Evolutionary conservation across 2,329 filamentous ascomycete genomes (phyloP).

Genomic region (Parascedosporium putredinis): DNA sequence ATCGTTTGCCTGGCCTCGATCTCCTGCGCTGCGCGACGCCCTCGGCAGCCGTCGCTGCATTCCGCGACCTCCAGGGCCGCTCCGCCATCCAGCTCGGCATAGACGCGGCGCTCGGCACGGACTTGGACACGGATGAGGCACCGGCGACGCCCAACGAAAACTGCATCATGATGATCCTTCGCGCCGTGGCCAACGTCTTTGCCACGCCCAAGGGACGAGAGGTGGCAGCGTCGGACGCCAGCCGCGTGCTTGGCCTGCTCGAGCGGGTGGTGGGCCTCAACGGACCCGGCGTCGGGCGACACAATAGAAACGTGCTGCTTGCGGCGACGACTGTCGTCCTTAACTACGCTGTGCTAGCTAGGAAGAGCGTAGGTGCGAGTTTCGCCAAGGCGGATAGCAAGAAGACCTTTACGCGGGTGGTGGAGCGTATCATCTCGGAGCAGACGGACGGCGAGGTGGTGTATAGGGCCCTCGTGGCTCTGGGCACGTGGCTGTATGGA

Average conservation of each 20-base stretch:
- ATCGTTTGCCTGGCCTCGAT: slow-evolving; percentile 76
- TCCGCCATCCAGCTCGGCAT: slow-evolving; percentile 50
- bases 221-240: slow-evolving; percentile 47
- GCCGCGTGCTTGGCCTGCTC: slow-evolving; percentile 52
- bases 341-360: slow-evolving; percentile 65
- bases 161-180: slow-evolving; percentile 76
- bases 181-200: slow-evolving; percentile 77
- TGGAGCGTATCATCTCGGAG: slow-evolving; percentile 51
- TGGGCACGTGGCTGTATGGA: slow-evolving; percentile 61
- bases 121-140: slow-evolving; percentile 16
- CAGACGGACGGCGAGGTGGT: slow-evolving; percentile 73
- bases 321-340: slow-evolving; percentile 74
- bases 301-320: slow-evolving; percentile 71
- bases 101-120: slow-evolving; percentile 28
- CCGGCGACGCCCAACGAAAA: slow-evolving; percentile 56
- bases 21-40: slow-evolving; percentile 74
- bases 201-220: slow-evolving; percentile 60
- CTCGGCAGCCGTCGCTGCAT: slow-evolving; percentile 54
- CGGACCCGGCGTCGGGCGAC: slow-evolving; percentile 36
- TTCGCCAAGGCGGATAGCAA: slow-evolving; percentile 27
- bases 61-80: slow-evolving; percentile 37
- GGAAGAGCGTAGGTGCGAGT: slow-evolving; percentile 16
- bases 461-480: slow-evolving; percentile 70
- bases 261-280: slow-evolving; percentile 47
- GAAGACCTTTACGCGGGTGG: slow-evolving; percentile 46